Evolutionary conservation across 306 rosid species (phyloP), one percentile per base, ranked within the genome.

Genomic region (Cucumis melo): DNA sequence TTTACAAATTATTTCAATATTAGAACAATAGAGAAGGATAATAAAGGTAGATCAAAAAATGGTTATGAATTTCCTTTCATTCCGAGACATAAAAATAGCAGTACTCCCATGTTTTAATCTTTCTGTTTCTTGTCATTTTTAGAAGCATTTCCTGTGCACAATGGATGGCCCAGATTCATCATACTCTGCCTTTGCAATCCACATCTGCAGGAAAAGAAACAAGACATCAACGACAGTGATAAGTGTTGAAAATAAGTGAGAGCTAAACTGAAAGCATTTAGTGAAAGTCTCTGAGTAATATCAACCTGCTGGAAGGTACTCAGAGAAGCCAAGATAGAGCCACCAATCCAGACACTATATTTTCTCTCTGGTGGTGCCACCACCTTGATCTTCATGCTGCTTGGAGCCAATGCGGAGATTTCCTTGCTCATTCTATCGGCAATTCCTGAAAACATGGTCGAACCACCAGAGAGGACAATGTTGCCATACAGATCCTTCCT

Each of bases 261-360:
- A 44, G 11, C 65, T 10, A n/a, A 75, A 21, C 32, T 34, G 65
- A 29, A 55, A 10, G 44, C 63, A 16, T 48, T 73, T 72, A 17
- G 34, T 42, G n/a, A 68, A 61, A 8, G 7, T 23, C 42, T 48
- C 3, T 19, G 21, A 32, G 6, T 21, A 44, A 73, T 27, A 53
- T 54, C 36, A 50, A 93, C 98, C 98, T 93, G 98, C 89, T 94
- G 98, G 91, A 94, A 94, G 84, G 98, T 94, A 91, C 98, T 94
- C n/a, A 94, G 94, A 19, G 98, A 94, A 75, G 98, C 98, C 87
- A 94, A 91, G 86, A 94, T 94, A 29, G 98, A 94, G 54, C 98
- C 98, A 80, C 98, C 98, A 29, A 94, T 94, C 98, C 98, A 94
- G 84, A 94, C 98, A 91, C 98, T 94, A 84, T 94, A 94, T 79